Evolutionary conservation across 2,329 filamentous ascomycete species (phyloP).

Genomic region (Metarhizium guizhouense): DNA sequence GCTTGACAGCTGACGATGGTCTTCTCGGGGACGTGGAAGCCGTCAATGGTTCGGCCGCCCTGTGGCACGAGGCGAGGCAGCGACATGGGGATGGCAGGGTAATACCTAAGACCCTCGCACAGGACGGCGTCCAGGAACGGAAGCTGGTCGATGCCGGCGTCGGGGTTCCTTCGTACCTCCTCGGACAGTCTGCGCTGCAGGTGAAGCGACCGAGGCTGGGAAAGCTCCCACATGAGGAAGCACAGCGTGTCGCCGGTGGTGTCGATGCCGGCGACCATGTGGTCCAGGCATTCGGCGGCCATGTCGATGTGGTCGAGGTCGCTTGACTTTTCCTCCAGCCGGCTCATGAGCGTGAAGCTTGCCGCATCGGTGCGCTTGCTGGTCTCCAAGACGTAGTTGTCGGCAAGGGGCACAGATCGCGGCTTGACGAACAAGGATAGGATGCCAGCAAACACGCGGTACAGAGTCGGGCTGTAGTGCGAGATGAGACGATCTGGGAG

Average conservation of each 20-base stretch:
- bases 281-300: conserved; percentile 61
- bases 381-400: conserved; percentile 48
- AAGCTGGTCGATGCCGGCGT: conserved; percentile 37
- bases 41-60: conserved; percentile 47
- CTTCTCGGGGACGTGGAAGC: conserved; percentile 40
- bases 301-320: conserved; percentile 43
- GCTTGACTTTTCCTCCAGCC: conserved; percentile 42
- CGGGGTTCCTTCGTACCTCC: conserved; percentile 38
- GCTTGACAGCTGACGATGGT: conserved; percentile 54
- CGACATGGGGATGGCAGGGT: conserved; percentile 58
- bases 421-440: conserved; percentile 43
- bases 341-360: conserved; percentile 48
- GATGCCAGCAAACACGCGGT: conserved; percentile 35
- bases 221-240: conserved; percentile 65
- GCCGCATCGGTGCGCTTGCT: conserved; percentile 35
- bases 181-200: conserved; percentile 43
- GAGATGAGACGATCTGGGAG: conserved; percentile 46
- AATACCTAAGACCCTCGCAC: conserved; percentile 52
- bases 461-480: conserved; percentile 45
- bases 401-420: conserved; percentile 48
- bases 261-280: conserved; percentile 64
- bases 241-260: conserved; percentile 62
- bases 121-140: conserved; percentile 55
- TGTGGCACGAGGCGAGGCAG: conserved; percentile 50
- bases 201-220: conserved; percentile 42